Conservation (phyloP, 176 grass and related monocot species). For the Avena sativa region DNA sequence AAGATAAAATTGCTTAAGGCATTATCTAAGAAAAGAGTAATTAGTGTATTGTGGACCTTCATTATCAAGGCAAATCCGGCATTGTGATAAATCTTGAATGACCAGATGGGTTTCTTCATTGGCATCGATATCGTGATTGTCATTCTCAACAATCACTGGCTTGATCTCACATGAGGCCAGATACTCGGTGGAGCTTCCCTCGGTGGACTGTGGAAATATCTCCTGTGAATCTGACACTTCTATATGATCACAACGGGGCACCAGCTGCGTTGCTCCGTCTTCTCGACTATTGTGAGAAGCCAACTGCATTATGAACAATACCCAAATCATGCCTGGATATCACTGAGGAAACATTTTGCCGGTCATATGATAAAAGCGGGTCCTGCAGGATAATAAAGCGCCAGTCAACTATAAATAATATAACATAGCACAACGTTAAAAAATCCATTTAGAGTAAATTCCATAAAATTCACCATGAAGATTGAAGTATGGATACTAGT, state of each 20-base stretch:
- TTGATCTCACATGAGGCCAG: slow-evolving; percentile 68
- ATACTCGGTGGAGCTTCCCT: slow-evolving; percentile 37
- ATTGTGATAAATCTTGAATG: slow-evolving; percentile 76
- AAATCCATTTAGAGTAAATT: not conserved
- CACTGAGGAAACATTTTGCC: slow-evolving; percentile 35
- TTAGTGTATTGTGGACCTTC: slow-evolving; percentile 64
- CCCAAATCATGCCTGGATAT: slow-evolving; percentile 63
- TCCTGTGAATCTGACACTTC: slow-evolving; percentile 46
- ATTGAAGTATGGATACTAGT: not conserved
- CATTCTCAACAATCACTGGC: slow-evolving; percentile 40
- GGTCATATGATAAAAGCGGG: slow-evolving; percentile 38
- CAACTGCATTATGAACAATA: slow-evolving; percentile 72
- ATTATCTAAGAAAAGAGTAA: slow-evolving; percentile 6
- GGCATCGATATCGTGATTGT: slow-evolving; percentile 43
- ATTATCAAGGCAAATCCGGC: slow-evolving; percentile 93
- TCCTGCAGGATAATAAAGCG: slow-evolving; percentile 47
- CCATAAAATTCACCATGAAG: slow-evolving; percentile 11
- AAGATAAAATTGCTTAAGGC: slow-evolving; percentile 11
- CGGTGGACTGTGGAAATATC: slow-evolving; percentile 33
- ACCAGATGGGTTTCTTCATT: slow-evolving; percentile 63
- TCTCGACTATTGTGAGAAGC: slow-evolving; percentile 54
- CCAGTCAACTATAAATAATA: not conserved
- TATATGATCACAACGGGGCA: slow-evolving; percentile 29
- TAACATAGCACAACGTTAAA: not conserved
- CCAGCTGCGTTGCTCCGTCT: slow-evolving; percentile 45